These are phyloP conservation scores for Curvularia spicifera DNA, from an alignment of 2,329 filamentous ascomycete species.

Conservation along the genomic window DNA sequence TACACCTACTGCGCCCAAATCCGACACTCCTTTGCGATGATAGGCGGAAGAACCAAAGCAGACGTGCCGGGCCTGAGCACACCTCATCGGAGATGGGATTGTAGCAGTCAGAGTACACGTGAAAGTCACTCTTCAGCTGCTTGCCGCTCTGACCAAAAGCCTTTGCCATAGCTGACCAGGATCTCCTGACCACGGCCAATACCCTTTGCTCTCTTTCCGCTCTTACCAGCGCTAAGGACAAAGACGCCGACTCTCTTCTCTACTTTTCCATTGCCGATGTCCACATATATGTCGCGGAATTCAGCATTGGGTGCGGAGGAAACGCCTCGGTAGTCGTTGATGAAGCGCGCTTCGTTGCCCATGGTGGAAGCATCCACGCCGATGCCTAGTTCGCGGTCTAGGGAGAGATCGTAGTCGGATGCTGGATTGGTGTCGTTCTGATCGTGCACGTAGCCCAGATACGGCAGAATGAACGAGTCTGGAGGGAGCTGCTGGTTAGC, in stretches of 20 bases:
- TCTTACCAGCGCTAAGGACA: conserved; percentile 57
- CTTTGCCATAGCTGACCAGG: conserved; percentile 61
- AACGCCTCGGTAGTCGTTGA: conserved; percentile 62
- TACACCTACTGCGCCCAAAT: neutral
- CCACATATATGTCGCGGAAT: conserved; percentile 52
- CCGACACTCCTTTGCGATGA: neutral
- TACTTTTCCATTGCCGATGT: conserved; percentile 46
- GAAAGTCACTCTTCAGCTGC: conserved; percentile 12
- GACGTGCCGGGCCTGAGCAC: neutral
- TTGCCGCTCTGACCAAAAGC: conserved; percentile 55
- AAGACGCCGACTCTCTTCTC: conserved; percentile 60
- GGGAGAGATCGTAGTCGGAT: conserved; percentile 59
- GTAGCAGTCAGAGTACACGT: neutral
- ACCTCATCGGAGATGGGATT: neutral
- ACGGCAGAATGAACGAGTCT: conserved; percentile 57
- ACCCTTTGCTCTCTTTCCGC: conserved; percentile 55
- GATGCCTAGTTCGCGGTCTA: conserved; percentile 58
- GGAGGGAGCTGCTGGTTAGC: conserved; percentile 54
- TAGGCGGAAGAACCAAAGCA: conserved; percentile 3
- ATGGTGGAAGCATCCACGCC: conserved; percentile 57
- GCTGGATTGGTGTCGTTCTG: conserved; percentile 50
- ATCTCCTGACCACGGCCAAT: conserved; percentile 59
- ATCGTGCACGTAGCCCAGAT: conserved; percentile 58
- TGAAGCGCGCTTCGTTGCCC: conserved; percentile 61
- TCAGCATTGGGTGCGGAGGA: conserved; percentile 51